phyloP scores from a whole-genome alignment of 2,329 filamentous ascomycete genomes.

The Fusarium udum region DNA sequence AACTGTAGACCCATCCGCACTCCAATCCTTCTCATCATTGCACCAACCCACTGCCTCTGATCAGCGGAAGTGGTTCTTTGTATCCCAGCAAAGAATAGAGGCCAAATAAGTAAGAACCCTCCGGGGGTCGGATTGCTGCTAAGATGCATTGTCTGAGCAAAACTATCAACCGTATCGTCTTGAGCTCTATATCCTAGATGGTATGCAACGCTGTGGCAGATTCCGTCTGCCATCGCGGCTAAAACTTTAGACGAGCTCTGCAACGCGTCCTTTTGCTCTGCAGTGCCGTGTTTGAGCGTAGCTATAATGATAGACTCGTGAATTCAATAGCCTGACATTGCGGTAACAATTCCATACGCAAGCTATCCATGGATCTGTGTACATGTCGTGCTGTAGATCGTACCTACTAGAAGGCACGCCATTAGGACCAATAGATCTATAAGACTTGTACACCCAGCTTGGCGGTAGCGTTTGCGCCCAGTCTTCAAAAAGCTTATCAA shows the following conservation, averaged over 20 bases:
- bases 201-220: constrained; percentile 35
- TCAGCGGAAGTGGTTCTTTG: constrained; percentile 16
- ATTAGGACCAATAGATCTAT: constrained; percentile 8
- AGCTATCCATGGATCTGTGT: constrained; percentile 32
- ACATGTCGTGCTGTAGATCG: constrained; percentile 22
- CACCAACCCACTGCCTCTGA: constrained; percentile 27
- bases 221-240: constrained; percentile 14
- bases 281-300: constrained; percentile 18
- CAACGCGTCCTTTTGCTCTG: background rate
- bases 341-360: constrained; percentile 37
- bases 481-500: constrained; percentile 15
- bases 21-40: constrained; percentile 23
- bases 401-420: constrained; percentile 6
- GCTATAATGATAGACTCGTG: constrained; percentile 33
- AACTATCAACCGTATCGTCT: fast-evolving
- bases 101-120: constrained; percentile 31
- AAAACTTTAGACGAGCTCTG: constrained; percentile 19
- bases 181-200: constrained; percentile 19
- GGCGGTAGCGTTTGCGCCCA: constrained; percentile 3
- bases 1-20: constrained; percentile 32
- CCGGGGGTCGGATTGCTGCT: constrained; percentile 8
- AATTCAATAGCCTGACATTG: constrained; percentile 26
- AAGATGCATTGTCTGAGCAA: background rate
- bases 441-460: constrained; percentile 24
- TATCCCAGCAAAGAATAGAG: constrained; percentile 29